phyloP scores from a whole-genome alignment of 768 basidiomycete species.

The Lactifluus piperatus region DNA sequence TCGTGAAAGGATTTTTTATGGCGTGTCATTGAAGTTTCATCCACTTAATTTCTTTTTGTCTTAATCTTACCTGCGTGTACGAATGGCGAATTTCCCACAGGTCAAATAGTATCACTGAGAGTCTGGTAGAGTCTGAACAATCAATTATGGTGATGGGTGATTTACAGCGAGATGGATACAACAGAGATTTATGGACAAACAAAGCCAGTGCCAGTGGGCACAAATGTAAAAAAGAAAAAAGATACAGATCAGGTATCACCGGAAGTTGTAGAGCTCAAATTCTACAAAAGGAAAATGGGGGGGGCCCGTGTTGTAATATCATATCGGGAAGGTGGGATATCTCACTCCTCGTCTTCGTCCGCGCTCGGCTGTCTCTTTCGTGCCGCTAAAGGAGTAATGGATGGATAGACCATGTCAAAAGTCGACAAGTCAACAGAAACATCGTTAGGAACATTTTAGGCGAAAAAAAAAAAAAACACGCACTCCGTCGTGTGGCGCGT shows the following conservation, averaged over 20 bases:
- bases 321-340: neutral
- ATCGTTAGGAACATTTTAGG: neutral
- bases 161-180: neutral
- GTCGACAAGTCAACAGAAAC: neutral
- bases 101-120: neutral
- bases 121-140: neutral
- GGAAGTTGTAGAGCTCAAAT: no score
- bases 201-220: no score
- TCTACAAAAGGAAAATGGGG: no score
- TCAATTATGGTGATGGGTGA: neutral
- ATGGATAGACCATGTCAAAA: no score
- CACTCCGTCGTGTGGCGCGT: constrained; percentile 44
- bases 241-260: neutral
- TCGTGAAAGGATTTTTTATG: neutral
- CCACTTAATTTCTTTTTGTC: neutral
- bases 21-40: neutral
- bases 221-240: neutral
- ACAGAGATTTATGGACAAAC: neutral
- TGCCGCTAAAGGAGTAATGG: neutral
- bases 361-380: constrained; percentile 3
- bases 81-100: neutral
- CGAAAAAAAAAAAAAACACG: neutral
- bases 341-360: constrained; percentile 13
- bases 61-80: neutral
- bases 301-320: no score